Evolutionary conservation across 345 rosid genomes (phyloP).

Genomic region (Lepidium didymum): DNA sequence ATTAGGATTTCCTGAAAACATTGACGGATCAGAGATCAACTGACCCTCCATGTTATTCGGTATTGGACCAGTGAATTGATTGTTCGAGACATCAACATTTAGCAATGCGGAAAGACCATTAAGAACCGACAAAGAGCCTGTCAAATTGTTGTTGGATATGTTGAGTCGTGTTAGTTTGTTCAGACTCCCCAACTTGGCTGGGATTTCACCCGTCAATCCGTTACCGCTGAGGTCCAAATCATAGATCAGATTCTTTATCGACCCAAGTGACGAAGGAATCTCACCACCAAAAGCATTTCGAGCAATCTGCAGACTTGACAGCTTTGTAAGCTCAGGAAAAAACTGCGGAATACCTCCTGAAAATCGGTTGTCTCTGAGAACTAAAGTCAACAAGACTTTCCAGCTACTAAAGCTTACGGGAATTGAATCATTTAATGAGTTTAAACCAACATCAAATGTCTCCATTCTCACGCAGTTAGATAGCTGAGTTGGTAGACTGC

Average conservation of each 20-base stretch:
- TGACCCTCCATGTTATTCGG: constrained; percentile 37
- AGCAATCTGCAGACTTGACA: constrained; percentile 49
- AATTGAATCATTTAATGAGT: constrained; percentile 51
- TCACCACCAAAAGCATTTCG: constrained; percentile 60
- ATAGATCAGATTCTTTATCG: constrained; percentile 37
- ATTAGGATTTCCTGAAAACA: constrained; percentile 49
- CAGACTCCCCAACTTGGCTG: constrained; percentile 37
- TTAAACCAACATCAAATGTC: constrained; percentile 54
- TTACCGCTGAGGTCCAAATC: constrained; percentile 57
- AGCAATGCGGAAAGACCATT: constrained; percentile 33
- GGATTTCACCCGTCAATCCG: constrained; percentile 53
- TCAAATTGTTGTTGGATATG: constrained; percentile 57
- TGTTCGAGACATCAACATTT: constrained; percentile 48
- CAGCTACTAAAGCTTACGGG: constrained; percentile 41
- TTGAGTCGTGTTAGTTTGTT: constrained; percentile 43
- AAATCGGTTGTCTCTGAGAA: constrained; percentile 51
- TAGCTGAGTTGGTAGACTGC: constrained; percentile 56
- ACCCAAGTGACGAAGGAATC: constrained; percentile 58
- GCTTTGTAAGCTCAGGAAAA: constrained; percentile 41
- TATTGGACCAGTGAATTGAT: constrained; percentile 60
- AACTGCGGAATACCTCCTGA: constrained; percentile 58
- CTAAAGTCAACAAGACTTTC: constrained; percentile 46
- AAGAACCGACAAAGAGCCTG: constrained; percentile 47
- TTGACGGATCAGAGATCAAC: constrained; percentile 36
- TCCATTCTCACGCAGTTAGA: constrained; percentile 38